Conservation (phyloP, 2,329 filamentous ascomycete species). For the Xylariaceae sp. region DNA sequence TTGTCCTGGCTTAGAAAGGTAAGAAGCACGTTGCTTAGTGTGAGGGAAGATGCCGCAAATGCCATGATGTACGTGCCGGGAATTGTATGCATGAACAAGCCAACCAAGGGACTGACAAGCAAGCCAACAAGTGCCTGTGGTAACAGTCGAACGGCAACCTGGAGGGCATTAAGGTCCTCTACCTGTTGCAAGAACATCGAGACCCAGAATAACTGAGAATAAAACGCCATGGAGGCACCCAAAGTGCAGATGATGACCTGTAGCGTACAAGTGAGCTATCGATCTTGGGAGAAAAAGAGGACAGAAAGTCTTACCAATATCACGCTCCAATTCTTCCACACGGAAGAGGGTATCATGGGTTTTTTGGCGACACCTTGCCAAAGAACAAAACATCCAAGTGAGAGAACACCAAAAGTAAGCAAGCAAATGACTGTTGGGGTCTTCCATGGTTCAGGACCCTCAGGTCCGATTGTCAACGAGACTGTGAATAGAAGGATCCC, state of each 20-base stretch:
- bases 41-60: constrained; percentile 23
- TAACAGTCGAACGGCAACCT: constrained; percentile 30
- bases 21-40: constrained; percentile 29
- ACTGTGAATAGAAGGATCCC: constrained; percentile 30
- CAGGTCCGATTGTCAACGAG: constrained; percentile 31
- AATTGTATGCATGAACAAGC: constrained; percentile 29
- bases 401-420: constrained; percentile 28
- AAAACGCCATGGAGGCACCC: constrained; percentile 31
- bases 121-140: constrained; percentile 32
- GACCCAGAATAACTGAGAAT: constrained; percentile 33
- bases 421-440: constrained; percentile 32
- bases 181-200: constrained; percentile 33
- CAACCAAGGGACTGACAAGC: constrained; percentile 31
- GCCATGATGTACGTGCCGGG: constrained; percentile 26
- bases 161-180: constrained; percentile 28
- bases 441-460: constrained; percentile 31
- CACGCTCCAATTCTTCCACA: constrained; percentile 28
- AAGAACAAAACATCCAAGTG: constrained; percentile 29
- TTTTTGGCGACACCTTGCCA: constrained; percentile 30
- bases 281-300: not conserved
- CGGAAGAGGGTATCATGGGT: constrained; percentile 31
- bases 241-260: constrained; percentile 29
- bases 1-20: constrained; percentile 27
- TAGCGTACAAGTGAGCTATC: constrained; percentile 8
- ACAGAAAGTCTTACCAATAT: constrained; percentile 24